Base-by-base conservation (phyloP, 2,329 filamentous ascomycete species). In the Fusarium napiforme region DNA sequence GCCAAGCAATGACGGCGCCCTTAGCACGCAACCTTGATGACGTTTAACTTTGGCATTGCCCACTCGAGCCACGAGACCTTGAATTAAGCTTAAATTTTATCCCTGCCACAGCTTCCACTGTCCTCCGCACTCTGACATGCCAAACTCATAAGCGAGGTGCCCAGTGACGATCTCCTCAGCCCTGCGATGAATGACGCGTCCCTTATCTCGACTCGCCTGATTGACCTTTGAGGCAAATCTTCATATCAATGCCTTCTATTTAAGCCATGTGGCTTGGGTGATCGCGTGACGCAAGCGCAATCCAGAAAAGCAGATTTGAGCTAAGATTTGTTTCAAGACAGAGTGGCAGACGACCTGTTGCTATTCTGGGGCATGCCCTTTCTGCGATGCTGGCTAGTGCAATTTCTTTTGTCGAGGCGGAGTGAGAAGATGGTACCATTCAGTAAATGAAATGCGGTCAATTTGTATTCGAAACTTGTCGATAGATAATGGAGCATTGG, bases 331-430 rank as follows among this genome's bases (percentile, higher is more conserved):
- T 12, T 43, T 47, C 42, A 34, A 14, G 56, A 42, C 45, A 60
- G 40, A 26, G 32, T 36, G 42, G 28, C 67, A 75, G 67, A 64
- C 74, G 74, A 74, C 72, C 49, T 68, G 72, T 74, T 77, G 19
- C 74, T 77, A 77, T 76, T 76, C 63, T 57, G 16, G 65, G 63
- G 28, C 43, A 42, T 47, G n/a, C 9, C 34, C 11, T 3, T 9
- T 50, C 11, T 47, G 18, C 28, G 55, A 30, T 42, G 26, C 19
- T 23, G 4, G 14, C 37, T 40, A 53, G 39, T 15, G 58, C 9
- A 7, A 40, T 49, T 32, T 58, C 4, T 14, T 21, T 59, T 45
- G 34, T 42, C n/a, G 69, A 69, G 72, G 72, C 69, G 64, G 72
- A 71, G 73, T 46, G 28, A 30, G 23, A 49, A 11, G 28, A 28